These are phyloP conservation scores for Solanum rostratum DNA, from an alignment of 257 asterid species.

Conservation along the genomic window DNA sequence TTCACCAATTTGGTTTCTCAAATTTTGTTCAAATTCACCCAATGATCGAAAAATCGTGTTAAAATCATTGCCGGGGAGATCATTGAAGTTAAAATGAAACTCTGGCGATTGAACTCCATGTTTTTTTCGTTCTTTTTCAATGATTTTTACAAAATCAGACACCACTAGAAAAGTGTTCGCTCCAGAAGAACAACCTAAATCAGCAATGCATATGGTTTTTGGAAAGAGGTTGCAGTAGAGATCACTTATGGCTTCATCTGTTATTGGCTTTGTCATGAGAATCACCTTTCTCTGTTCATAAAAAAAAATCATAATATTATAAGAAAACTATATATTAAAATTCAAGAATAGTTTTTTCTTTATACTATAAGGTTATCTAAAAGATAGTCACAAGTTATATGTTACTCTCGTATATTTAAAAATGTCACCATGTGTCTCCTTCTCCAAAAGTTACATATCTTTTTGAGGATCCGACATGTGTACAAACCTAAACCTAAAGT, in stretches of 20 bases:
- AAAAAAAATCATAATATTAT: neutral
- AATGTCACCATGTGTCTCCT: neutral
- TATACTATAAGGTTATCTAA: no score
- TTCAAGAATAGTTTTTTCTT: neutral
- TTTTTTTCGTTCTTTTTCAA: conserved; percentile 6
- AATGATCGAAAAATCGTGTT: conserved; percentile 39
- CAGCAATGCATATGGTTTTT: neutral
- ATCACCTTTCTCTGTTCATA: conserved; percentile 28
- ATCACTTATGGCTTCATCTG: conserved; percentile 27
- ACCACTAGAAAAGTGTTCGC: conserved; percentile 9
- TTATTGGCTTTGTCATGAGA: conserved; percentile 25
- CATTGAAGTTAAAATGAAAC: conserved; percentile 38
- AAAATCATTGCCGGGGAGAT: conserved; percentile 62
- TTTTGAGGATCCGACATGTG: neutral
- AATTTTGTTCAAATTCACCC: conserved; percentile 13
- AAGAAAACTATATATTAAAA: neutral
- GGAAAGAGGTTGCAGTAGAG: neutral
- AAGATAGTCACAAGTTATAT: no score
- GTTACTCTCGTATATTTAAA: no score
- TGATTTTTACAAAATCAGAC: conserved; percentile 12
- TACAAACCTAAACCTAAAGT: neutral
- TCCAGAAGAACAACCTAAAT: conserved; percentile 11
- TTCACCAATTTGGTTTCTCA: conserved; percentile 13
- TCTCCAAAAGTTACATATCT: neutral
- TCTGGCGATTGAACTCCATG: conserved; percentile 24